Base-by-base conservation (phyloP, 257 asterid species). In the Lycium barbarum region DNA sequence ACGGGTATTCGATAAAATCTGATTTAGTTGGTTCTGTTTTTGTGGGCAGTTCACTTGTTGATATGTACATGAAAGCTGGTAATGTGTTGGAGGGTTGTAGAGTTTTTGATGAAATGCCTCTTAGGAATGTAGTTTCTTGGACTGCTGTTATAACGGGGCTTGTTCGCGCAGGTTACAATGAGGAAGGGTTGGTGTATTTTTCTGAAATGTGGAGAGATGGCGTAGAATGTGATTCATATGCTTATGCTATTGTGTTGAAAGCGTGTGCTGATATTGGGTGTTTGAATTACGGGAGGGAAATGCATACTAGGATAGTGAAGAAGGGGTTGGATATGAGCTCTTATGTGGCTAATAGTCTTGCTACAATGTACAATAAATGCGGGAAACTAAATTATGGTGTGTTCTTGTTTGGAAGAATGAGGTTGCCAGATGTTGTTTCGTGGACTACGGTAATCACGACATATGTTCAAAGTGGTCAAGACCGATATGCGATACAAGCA, bases 51-150 rank as follows among this genome's bases (percentile, higher is more conserved):
- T 89, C 99, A 7, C 85, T 93, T 85, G 92, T 96, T 66, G 95
- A 93, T 87, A 93, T 93, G 97, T 93, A 96, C 89, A 91, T 90
- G 93, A 96, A 96, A 88, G 84, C 87, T 68, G 93, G 93, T 33
- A 89, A 90, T 85, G 92, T 93, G 76, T 86, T 85, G 18, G 95
- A 91, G 76, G 98, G 95, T 71, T 90, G 95, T 74, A 81, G 86
- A 82, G 73, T 91, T 67, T 94, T 96, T 79, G 91, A 93, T 84
- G 97, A 91, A 88, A 93, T 96, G 98, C 97, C 97, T 59, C 58
- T 89, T 36, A 93, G 96, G 85, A 96, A 95, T 89, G 97, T 96
- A 15, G 96, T 96, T 74, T 92, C 97, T 79, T 96, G 99, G 99
- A 96, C 98, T 8, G 94, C 98, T 86, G 85, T 95, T 67, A 94